phyloP scores from a whole-genome alignment of 768 basidiomycete species.

The Thelephora aurantiotincta region DNA sequence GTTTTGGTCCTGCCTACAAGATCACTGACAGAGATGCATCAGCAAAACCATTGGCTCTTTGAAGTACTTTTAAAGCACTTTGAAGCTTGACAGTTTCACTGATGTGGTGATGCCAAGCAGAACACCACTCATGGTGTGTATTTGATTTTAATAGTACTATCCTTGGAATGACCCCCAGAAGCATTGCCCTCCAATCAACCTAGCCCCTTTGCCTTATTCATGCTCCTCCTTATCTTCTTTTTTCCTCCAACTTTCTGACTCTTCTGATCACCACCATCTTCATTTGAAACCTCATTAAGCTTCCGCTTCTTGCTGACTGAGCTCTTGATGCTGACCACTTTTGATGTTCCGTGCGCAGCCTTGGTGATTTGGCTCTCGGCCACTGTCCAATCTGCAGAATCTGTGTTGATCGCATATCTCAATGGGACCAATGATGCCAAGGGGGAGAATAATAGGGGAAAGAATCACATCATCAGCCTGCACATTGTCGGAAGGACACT shows the following conservation, averaged over 20 bases:
- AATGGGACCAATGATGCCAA: constrained; percentile 1
- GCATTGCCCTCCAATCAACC: neutral
- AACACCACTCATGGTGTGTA: too few species aligned
- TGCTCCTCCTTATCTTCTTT: constrained; percentile 11
- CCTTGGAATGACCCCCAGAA: too few species aligned
- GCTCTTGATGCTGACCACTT: constrained; percentile 66
- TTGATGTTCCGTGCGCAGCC: constrained; percentile 34
- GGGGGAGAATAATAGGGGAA: constrained; percentile 2
- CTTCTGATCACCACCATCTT: constrained; percentile 17
- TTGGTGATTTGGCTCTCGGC: constrained; percentile 59
- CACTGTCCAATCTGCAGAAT: constrained; percentile 53
- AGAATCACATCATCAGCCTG: constrained; percentile 1
- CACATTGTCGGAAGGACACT: neutral
- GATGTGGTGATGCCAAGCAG: too few species aligned
- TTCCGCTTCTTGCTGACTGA: constrained; percentile 45
- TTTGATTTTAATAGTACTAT: too few species aligned
- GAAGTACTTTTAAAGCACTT: too few species aligned
- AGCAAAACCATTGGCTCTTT: too few species aligned
- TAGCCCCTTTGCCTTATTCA: constrained; percentile 27
- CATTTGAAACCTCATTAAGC: constrained; percentile 25
- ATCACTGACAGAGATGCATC: too few species aligned
- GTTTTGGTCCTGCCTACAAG: too few species aligned
- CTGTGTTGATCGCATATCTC: constrained; percentile 67
- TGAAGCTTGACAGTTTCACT: too few species aligned
- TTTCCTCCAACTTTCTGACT: constrained; percentile 32